A percentile compares a stretch with the other conserved stretches of the same genome.
These are phyloP conservation scores for Leccinum pachyderme DNA, from an alignment of 1,284 basidiomycete species.

Conservation along the genomic window DNA sequence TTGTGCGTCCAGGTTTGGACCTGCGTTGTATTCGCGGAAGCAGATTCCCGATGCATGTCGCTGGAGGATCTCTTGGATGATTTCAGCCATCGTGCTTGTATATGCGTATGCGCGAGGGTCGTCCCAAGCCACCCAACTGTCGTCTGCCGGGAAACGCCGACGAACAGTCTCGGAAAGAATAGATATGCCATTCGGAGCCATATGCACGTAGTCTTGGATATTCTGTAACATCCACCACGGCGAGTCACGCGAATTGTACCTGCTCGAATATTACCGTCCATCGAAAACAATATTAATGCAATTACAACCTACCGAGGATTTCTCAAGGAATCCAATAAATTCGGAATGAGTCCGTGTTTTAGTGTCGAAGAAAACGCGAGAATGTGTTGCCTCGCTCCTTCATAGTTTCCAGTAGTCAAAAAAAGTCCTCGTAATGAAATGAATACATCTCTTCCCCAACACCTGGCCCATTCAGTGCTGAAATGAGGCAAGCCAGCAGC, in stretches of 20 bases:
- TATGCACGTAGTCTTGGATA: conserved; percentile 90
- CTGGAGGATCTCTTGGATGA: conserved; percentile 95
- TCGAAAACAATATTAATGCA: background rate
- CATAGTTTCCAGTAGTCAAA: conserved; percentile 87
- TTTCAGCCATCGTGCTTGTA: conserved; percentile 83
- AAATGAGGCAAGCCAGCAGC: conserved; percentile 97
- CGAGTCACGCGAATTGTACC: conserved; percentile 89
- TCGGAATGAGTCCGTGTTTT: conserved; percentile 90
- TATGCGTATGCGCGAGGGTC: conserved; percentile 81
- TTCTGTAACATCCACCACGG: conserved; percentile 99
- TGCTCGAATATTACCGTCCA: conserved; percentile 24
- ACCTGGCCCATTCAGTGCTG: conserved; percentile 85
- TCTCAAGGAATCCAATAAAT: conserved; percentile 84
- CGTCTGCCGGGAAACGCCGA: conserved; percentile 91
- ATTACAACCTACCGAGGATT: conserved; percentile 65
- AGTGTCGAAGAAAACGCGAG: conserved; percentile 84
- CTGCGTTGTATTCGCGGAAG: conserved; percentile 96
- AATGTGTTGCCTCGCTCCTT: conserved; percentile 84
- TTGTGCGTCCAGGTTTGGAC: conserved; percentile 92
- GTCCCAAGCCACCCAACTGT: conserved; percentile 92
- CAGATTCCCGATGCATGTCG: conserved; percentile 90
- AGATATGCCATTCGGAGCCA: conserved; percentile 81
- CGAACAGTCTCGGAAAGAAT: conserved; percentile 83
- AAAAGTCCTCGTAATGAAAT: conserved; percentile 92
- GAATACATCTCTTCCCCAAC: conserved; percentile 97